Evolutionary conservation across 1,139 yeast genomes (phyloP).

Genomic region (Zygoascus hellenicus): DNA sequence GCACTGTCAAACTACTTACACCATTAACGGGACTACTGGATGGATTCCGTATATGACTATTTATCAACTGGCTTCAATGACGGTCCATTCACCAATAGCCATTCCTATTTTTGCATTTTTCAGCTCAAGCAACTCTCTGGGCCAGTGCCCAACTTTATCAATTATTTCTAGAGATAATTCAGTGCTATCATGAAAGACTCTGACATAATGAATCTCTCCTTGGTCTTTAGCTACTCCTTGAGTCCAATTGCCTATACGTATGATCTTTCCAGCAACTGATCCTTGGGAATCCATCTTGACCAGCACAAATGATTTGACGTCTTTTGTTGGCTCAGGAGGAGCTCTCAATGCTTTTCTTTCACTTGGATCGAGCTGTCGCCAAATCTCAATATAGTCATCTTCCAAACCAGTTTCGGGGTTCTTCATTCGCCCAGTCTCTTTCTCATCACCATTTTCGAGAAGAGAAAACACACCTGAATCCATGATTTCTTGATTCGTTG

Average conservation of each 20-base stretch:
- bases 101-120: neutral
- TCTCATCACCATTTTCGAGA: conserved; percentile 40
- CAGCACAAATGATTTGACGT: conserved; percentile 12
- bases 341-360: conserved; percentile 4
- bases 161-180: neutral
- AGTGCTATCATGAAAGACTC: neutral
- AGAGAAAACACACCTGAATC: conserved; percentile 40
- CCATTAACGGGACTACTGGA: too few species aligned
- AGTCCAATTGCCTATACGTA: conserved; percentile 22
- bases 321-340: neutral
- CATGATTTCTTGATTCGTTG: conserved; percentile 22
- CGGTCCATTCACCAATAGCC: neutral
- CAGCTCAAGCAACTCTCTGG: neutral
- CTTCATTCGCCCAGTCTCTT: conserved; percentile 50
- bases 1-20: too few species aligned
- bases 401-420: conserved; percentile 43
- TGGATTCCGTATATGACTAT: too few species aligned
- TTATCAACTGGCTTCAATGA: neutral
- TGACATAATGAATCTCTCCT: neutral
- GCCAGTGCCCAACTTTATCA: neutral
- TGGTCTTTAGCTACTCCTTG: conserved; percentile 17
- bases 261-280: conserved; percentile 19
- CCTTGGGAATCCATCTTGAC: conserved; percentile 15
- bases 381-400: conserved; percentile 49
- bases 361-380: conserved; percentile 49